These are phyloP conservation scores for Colletotrichum eremochloae DNA, from an alignment of 2,329 filamentous ascomycete species.

Conservation along the genomic window DNA sequence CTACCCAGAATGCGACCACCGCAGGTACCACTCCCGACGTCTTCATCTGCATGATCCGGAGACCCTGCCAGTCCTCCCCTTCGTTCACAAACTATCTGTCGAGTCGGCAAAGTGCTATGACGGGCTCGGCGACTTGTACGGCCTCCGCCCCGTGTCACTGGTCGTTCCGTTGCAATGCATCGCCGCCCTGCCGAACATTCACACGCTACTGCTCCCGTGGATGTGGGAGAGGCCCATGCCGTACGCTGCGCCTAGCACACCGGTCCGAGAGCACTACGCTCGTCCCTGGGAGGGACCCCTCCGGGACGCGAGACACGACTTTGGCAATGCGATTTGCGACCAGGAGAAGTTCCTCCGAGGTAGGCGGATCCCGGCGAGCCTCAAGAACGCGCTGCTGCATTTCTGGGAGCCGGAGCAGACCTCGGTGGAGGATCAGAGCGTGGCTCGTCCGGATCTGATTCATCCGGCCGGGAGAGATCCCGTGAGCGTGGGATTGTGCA, in stretches of 20 bases:
- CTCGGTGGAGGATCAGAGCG: not conserved
- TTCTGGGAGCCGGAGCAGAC: not conserved
- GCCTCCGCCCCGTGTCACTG: constrained; percentile 43
- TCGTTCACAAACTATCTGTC: constrained; percentile 33
- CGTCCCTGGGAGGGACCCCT: not conserved
- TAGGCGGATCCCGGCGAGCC: not conserved
- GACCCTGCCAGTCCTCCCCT: constrained; percentile 35
- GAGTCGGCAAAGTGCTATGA: too few species aligned
- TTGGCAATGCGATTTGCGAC: not conserved
- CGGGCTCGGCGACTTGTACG: not conserved
- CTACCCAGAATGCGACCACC: constrained; percentile 33
- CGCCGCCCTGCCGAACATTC: constrained; percentile 42
- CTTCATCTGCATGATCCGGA: constrained; percentile 36
- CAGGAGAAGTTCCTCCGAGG: not conserved
- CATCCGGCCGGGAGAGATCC: not conserved
- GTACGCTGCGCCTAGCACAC: not conserved
- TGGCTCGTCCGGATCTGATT: not conserved
- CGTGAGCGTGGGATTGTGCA: not conserved
- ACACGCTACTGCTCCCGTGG: constrained; percentile 42
- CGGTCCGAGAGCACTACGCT: not conserved
- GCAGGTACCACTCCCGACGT: constrained; percentile 39
- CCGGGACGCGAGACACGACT: not conserved
- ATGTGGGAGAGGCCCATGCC: constrained; percentile 43
- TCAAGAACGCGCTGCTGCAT: not conserved
- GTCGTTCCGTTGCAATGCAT: constrained; percentile 43